These are phyloP conservation scores for Daldinia sp. DNA, from an alignment of 2,329 filamentous ascomycete genomes.

Conservation along the genomic window DNA sequence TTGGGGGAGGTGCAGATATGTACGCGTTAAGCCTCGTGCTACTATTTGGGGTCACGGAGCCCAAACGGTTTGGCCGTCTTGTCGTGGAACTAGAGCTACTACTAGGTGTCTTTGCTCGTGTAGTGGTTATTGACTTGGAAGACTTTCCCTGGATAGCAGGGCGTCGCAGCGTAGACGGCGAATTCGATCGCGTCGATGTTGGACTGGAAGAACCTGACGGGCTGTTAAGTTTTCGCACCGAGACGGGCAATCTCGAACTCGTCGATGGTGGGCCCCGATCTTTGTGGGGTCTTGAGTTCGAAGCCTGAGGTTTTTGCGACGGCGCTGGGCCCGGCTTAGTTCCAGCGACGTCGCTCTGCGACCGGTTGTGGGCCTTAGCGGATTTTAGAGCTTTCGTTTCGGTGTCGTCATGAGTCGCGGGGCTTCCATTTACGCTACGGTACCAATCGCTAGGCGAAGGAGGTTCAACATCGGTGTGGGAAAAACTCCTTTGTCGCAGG, in stretches of 20 bases:
- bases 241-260: slow-evolving; percentile 56
- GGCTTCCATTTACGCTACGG: slow-evolving; percentile 37
- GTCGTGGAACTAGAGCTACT: slow-evolving; percentile 44
- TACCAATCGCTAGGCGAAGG: slow-evolving; percentile 68
- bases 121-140: slow-evolving; percentile 46
- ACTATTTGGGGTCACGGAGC: slow-evolving; percentile 58
- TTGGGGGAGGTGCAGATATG: slow-evolving; percentile 73
- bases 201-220: slow-evolving; percentile 58
- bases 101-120: slow-evolving; percentile 56
- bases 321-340: slow-evolving; percentile 45
- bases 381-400: slow-evolving; percentile 41
- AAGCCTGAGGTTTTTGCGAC: slow-evolving; percentile 45
- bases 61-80: slow-evolving; percentile 52
- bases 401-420: slow-evolving; percentile 29
- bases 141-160: slow-evolving; percentile 53
- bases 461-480: slow-evolving; percentile 65
- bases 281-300: slow-evolving; percentile 48
- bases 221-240: slow-evolving; percentile 55
- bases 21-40: slow-evolving; percentile 74
- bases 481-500: slow-evolving; percentile 61
- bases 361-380: slow-evolving; percentile 57
- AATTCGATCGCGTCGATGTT: slow-evolving; percentile 63
- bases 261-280: slow-evolving; percentile 45
- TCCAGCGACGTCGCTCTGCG: slow-evolving; percentile 68
- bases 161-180: slow-evolving; percentile 58